Evolutionary conservation across 495 filamentous ascomycete genomes (phyloP).

Genomic region (Penicillium ochrochloron): DNA sequence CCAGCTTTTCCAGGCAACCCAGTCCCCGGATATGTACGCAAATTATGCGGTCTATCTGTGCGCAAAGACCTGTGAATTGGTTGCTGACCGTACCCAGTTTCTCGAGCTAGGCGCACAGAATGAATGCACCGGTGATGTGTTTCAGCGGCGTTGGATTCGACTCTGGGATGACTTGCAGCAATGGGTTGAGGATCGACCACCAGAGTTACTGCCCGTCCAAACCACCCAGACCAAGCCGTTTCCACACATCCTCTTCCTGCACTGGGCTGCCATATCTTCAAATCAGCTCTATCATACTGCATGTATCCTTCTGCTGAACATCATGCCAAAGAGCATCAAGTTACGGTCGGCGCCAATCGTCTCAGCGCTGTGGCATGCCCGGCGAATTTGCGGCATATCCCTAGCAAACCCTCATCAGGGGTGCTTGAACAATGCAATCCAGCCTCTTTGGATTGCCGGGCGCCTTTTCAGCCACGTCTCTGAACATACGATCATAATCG

Average conservation of each 20-base stretch:
- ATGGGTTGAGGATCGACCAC: conserved; percentile 46
- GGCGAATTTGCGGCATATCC: conserved; percentile 54
- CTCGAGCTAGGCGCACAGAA: conserved; percentile 41
- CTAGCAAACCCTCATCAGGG: conserved; percentile 52
- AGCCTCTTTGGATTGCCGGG: conserved; percentile 55
- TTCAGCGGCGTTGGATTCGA: conserved; percentile 38
- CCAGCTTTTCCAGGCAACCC: conserved; percentile 33
- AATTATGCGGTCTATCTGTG: conserved; percentile 55
- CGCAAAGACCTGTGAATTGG: conserved; percentile 45
- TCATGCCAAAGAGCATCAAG: conserved; percentile 40
- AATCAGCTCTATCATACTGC: conserved; percentile 56
- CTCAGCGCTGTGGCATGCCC: conserved; percentile 52
- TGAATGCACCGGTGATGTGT: conserved; percentile 32
- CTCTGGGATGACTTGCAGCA: conserved; percentile 50
- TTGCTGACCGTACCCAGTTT: conserved; percentile 45
- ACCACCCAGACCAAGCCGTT: conserved; percentile 43
- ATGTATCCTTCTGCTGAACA: conserved; percentile 49
- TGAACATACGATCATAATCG: conserved; percentile 48
- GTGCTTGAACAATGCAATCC: conserved; percentile 54
- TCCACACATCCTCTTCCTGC: conserved; percentile 48
- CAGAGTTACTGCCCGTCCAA: conserved; percentile 44
- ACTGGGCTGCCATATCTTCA: conserved; percentile 54
- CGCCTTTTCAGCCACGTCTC: conserved; percentile 48
- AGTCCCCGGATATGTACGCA: conserved; percentile 45
- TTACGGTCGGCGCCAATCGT: conserved; percentile 30